Percentiles rank a stretch among this genome's conserved stretches.
Conservation (phyloP, 805 yeast species). For the Sungouiella thailandica region DNA sequence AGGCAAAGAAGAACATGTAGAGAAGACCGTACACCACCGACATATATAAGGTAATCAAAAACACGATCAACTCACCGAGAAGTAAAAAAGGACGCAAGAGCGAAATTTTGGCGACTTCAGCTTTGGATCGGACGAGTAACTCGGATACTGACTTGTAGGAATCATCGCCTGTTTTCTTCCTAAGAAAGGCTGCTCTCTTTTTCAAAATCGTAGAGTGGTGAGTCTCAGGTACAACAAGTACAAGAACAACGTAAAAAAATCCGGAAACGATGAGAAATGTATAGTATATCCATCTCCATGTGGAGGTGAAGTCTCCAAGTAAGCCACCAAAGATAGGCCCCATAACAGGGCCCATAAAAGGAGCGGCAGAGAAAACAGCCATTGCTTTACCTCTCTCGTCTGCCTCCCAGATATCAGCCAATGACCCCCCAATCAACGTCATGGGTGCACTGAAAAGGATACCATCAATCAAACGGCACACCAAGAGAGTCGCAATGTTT, state of each 20-base stretch:
- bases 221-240: conserved; percentile 60
- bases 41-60: conserved; percentile 54
- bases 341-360: conserved; percentile 63
- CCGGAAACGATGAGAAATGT: conserved; percentile 53
- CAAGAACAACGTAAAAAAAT: conserved; percentile 47
- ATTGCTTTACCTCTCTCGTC: conserved; percentile 45
- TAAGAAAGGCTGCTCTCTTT: conserved; percentile 48
- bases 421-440: conserved; percentile 50
- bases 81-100: conserved; percentile 49
- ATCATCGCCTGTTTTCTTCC: conserved; percentile 48
- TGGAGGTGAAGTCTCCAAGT: conserved; percentile 51
- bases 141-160: conserved; percentile 47
- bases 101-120: conserved; percentile 42
- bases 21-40: conserved; percentile 53
- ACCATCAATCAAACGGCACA: conserved; percentile 46
- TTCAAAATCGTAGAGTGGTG: conserved; percentile 53
- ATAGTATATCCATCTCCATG: conserved; percentile 76
- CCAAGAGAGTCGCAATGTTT: conserved; percentile 53
- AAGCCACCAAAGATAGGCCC: conserved; percentile 68
- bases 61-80: conserved; percentile 49
- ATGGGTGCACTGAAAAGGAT: conserved; percentile 48
- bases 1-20: conserved; percentile 62
- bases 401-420: conserved; percentile 46
- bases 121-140: conserved; percentile 36
- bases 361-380: conserved; percentile 72